Evolutionary conservation across 352 stramenopile species (phyloP).

Genomic region (Pythium volutum): DNA sequence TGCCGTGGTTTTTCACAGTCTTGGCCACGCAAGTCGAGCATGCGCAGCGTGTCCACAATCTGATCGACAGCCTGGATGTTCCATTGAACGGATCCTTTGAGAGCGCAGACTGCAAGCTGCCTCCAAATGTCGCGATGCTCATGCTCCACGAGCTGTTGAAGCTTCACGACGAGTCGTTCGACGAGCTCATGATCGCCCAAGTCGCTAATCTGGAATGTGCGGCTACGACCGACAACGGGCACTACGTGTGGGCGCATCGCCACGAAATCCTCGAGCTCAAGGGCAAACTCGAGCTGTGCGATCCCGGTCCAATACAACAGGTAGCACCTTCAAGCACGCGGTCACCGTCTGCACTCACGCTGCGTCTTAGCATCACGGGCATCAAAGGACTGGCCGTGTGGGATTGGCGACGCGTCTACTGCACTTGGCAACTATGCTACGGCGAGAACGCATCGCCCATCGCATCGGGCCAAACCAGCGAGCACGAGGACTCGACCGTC

Average conservation of each 20-base stretch:
- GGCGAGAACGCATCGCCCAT: neutral
- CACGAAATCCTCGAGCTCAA: conserved; percentile 17
- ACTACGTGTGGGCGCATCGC: conserved; percentile 13
- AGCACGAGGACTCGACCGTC: neutral
- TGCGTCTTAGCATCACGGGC: neutral
- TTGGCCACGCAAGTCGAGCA: conserved; percentile 3
- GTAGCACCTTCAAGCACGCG: neutral
- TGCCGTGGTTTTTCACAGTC: neutral
- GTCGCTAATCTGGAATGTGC: conserved; percentile 18
- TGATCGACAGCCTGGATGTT: conserved; percentile 6
- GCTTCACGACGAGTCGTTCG: conserved; percentile 11
- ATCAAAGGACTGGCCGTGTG: conserved; percentile 1
- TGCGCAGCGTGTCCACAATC: conserved; percentile 8
- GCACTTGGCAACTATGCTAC: conserved; percentile 3
- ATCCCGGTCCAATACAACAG: neutral
- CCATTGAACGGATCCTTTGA: neutral
- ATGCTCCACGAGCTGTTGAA: conserved; percentile 3
- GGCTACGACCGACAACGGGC: neutral
- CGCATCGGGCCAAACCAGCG: neutral
- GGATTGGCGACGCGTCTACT: conserved; percentile 11
- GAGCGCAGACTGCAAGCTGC: neutral
- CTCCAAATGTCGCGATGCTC: neutral
- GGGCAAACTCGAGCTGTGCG: neutral
- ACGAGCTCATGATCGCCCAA: conserved; percentile 8
- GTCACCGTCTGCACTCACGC: neutral